Conservation (phyloP, 148 eudicot genomes). For the Silene latifolia region DNA sequence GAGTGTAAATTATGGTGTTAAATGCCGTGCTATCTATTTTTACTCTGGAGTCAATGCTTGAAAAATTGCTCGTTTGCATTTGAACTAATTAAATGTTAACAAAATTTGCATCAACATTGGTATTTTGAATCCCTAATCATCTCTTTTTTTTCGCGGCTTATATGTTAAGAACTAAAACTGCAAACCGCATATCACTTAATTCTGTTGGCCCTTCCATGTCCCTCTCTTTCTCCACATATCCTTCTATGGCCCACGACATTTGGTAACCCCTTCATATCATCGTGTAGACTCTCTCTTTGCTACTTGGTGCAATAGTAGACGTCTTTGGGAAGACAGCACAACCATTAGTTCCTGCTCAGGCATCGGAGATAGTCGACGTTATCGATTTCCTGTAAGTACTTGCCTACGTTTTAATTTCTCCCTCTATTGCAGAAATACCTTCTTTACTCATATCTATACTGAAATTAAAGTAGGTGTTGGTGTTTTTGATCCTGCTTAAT, state of each 20-base stretch:
- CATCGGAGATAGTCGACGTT: conserved; percentile 83
- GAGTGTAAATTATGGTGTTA: not conserved
- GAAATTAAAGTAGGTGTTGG: too few relatives aligned
- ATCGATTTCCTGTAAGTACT: conserved; percentile 87
- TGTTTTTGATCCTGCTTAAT: too few relatives aligned
- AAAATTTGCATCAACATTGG: not conserved
- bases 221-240: too few relatives aligned
- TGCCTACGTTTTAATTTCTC: not conserved
- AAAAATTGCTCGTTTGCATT: not conserved
- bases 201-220: too few relatives aligned
- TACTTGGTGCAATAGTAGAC: conserved; percentile 72
- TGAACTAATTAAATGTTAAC: not conserved
- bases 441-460: not conserved
- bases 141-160: not conserved
- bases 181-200: too few relatives aligned
- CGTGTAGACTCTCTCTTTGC: conserved; percentile 62
- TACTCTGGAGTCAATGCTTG: not conserved
- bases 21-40: not conserved
- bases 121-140: not conserved
- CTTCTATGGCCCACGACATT: not conserved
- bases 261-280: conserved; percentile 8
- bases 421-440: not conserved
- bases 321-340: conserved; percentile 89
- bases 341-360: conserved; percentile 63
- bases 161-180: too few relatives aligned